These are phyloP conservation scores for Tricholoma hemisulphureum DNA, from an alignment of 768 basidiomycete genomes.

Conservation along the genomic window DNA sequence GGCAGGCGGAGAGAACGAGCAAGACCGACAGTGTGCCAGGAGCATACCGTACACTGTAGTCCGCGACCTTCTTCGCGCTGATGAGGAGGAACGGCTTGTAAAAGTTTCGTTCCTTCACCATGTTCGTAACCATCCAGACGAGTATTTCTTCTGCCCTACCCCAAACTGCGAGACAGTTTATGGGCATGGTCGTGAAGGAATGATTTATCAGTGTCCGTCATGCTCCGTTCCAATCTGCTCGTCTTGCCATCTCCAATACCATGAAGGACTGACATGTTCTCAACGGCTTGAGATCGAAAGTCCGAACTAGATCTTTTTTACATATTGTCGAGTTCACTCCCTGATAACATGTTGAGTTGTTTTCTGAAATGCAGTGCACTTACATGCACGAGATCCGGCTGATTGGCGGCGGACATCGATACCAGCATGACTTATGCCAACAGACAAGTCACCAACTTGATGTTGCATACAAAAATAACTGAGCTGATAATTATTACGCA, in stretches of 20 bases:
- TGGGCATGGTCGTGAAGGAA: constrained; percentile 22
- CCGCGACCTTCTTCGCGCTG: constrained; percentile 36
- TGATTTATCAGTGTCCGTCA: constrained; percentile 32
- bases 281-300: constrained; percentile 4
- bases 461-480: background rate
- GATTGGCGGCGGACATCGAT: too few relatives aligned
- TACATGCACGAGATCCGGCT: too few relatives aligned
- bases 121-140: constrained; percentile 37
- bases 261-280: constrained; percentile 41
- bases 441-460: too few relatives aligned
- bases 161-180: constrained; percentile 50
- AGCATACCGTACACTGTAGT: constrained; percentile 40
- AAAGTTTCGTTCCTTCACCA: constrained; percentile 41
- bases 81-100: constrained; percentile 40
- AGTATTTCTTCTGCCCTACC: constrained; percentile 56
- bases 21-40: constrained; percentile 9
- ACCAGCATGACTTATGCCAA: too few relatives aligned
- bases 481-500: background rate
- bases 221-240: constrained; percentile 39
- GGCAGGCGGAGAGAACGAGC: constrained; percentile 5
- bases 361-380: too few relatives aligned
- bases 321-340: background rate
- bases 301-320: background rate
- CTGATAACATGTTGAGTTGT: background rate
- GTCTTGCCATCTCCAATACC: constrained; percentile 37